These are phyloP conservation scores for Pichia sp. DNA, from an alignment of 1,139 yeast species.

Conservation along the genomic window DNA sequence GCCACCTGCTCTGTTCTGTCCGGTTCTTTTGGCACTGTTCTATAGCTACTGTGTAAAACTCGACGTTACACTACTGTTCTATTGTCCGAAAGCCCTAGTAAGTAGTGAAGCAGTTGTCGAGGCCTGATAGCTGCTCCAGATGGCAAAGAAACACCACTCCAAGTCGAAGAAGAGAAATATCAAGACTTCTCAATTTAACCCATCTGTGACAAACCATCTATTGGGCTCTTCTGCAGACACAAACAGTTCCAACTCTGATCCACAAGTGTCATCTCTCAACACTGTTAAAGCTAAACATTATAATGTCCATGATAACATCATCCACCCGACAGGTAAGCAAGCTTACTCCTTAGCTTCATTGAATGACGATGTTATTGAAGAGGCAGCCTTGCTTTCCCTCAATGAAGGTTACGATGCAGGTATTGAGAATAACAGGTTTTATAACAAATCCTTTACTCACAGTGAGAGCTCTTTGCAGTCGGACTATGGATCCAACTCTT, in stretches of 20 bases:
- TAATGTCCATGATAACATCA: not conserved
- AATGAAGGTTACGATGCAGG: constrained; percentile 18
- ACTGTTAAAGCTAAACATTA: not conserved
- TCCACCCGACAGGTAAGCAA: constrained; percentile 1
- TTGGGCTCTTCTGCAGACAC: constrained; percentile 16
- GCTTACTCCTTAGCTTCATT: constrained; percentile 13
- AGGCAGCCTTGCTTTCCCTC: constrained; percentile 18
- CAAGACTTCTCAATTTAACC: not conserved
- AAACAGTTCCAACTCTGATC: not conserved
- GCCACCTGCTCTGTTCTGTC: too few relatives aligned
- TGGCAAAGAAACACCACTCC: constrained; percentile 5
- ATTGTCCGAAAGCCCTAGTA: too few relatives aligned
- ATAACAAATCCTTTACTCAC: not conserved
- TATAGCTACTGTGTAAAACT: too few relatives aligned
- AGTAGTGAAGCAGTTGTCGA: too few relatives aligned
- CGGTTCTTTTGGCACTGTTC: too few relatives aligned
- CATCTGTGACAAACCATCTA: not conserved
- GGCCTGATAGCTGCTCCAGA: too few relatives aligned
- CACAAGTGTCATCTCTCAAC: too few relatives aligned
- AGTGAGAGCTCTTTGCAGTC: not conserved
- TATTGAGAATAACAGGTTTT: constrained; percentile 5
- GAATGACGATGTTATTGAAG: constrained; percentile 17
- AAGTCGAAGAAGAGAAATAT: not conserved
- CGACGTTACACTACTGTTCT: too few relatives aligned
- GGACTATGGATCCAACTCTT: constrained; percentile 1